phyloP scores from a whole-genome alignment of 2,329 filamentous ascomycete genomes.

The Gaeumannomyces tritici region DNA sequence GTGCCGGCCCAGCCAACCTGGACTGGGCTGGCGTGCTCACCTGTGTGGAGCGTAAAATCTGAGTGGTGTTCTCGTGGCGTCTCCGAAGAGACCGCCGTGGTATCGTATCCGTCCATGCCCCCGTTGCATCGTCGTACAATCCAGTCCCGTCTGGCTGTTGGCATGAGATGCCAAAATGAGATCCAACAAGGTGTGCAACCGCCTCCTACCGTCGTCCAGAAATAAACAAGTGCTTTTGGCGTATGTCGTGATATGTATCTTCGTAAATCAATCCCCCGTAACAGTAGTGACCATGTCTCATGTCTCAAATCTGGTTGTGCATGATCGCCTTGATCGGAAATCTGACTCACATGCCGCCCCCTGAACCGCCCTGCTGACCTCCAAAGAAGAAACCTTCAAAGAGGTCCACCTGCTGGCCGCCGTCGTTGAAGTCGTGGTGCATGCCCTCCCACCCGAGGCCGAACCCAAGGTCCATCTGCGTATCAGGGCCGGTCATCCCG shows the following conservation, averaged over 20 bases:
- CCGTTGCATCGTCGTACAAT: too few relatives aligned
- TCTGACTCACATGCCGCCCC: conserved; percentile 10
- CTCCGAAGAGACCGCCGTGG: not conserved
- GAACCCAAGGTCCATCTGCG: conserved; percentile 54
- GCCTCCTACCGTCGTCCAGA: not conserved
- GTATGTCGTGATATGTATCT: not conserved
- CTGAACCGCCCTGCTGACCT: conserved; percentile 31
- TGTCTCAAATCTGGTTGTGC: not conserved
- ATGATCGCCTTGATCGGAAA: not conserved
- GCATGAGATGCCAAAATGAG: not conserved
- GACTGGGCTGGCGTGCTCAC: not conserved
- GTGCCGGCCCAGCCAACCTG: too few relatives aligned
- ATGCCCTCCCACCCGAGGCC: conserved; percentile 56
- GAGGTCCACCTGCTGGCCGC: conserved; percentile 48
- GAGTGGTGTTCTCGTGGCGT: not conserved
- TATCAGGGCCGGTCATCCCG: conserved; percentile 20
- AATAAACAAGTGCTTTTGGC: not conserved
- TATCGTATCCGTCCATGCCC: not conserved
- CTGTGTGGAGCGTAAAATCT: not conserved
- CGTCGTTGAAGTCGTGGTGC: conserved; percentile 52
- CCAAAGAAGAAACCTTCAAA: conserved; percentile 70
- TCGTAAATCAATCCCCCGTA: not conserved
- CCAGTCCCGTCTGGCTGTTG: too few relatives aligned
- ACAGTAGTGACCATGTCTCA: not conserved
- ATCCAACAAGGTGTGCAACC: not conserved